A percentile compares a stretch with the other conserved stretches of the same genome.
These are phyloP conservation scores for Cryptosporidium muris DNA, from an alignment of 169 alveolate genomes.

Conservation along the genomic window DNA sequence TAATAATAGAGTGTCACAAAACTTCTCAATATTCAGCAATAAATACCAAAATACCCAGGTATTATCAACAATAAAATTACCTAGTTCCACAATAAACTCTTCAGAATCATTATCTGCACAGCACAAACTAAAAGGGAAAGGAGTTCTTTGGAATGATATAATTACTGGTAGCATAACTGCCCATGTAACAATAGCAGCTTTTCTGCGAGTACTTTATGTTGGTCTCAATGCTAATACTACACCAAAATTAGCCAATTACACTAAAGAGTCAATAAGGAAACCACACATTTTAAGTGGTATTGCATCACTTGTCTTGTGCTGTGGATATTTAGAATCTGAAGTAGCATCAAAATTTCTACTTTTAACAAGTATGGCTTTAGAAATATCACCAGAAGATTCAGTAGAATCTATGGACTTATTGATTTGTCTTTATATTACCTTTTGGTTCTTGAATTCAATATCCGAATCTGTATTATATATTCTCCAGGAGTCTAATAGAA, in stretches of 20 bases:
- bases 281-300: slow-evolving; percentile 42
- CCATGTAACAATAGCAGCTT: slow-evolving; percentile 50
- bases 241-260: slow-evolving; percentile 9
- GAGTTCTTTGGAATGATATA: slow-evolving; percentile 50
- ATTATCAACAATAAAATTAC: not conserved
- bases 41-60: not conserved
- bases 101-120: slow-evolving; percentile 28
- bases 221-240: slow-evolving; percentile 43
- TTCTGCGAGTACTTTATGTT: slow-evolving; percentile 42
- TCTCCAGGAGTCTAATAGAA: slow-evolving; percentile 52
- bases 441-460: slow-evolving; percentile 48
- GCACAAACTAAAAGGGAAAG: slow-evolving; percentile 38
- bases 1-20: slow-evolving; percentile 3
- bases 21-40: not conserved
- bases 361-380: slow-evolving; percentile 25
- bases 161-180: slow-evolving; percentile 34
- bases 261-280: slow-evolving; percentile 10
- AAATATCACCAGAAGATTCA: slow-evolving; percentile 5
- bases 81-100: slow-evolving; percentile 15
- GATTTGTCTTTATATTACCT: slow-evolving; percentile 33
- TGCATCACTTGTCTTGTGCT: slow-evolving; percentile 39
- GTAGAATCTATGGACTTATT: slow-evolving; percentile 60
- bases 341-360: slow-evolving; percentile 61
- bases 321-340: slow-evolving; percentile 59
- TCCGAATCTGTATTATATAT: slow-evolving; percentile 28